Evolutionary conservation across 768 basidiomycete species (phyloP), one percentile per base, ranked within the genome.

Genomic region (Mycena venus): DNA sequence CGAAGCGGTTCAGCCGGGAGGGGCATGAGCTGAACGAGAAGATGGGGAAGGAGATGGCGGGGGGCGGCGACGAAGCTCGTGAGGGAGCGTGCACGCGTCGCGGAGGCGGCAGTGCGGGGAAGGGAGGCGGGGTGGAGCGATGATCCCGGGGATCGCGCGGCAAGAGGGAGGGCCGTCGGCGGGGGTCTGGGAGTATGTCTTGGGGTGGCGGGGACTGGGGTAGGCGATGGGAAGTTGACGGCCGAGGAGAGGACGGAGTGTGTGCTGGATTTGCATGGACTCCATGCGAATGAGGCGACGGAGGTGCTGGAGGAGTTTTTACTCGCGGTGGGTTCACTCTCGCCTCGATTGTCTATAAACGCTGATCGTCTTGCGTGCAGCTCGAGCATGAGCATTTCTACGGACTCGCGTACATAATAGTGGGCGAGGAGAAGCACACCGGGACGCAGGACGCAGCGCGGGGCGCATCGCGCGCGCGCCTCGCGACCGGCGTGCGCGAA

Each of bases 351-450:
- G 27, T 11, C 34, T 42, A 47, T n/a, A n/a, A n/a, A 10, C 23
- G 15, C 29, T 19, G 8, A 27, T 32, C 42, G 34, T 36, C 17
- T 73, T 51, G 12, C 42, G 12, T 63, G 47, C 78, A 96, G 95
- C 86, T 98, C 75, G 97, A 99, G 82, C 89, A 88, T 29, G 97
- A 98, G 80, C 92, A 93, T 80, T 98, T 92, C 84, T 92, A 93
- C 80, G 98, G 97, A 9, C 85, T 98, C 68, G 96, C 95, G 7
- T 99, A 94, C 81, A 85, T 96, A 23, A 88, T 99, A 53, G 95
- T 99, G 8, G 98, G 98, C 23, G 96, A 99, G 84, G 96, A 98
- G 83, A 98, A 97, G 83, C 98, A 99, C 82, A 96, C 95, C 0
- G 97, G 95, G 2, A 94, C 92, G n/a, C 96, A 97, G 79, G 96